Evolutionary conservation across 306 rosid genomes (phyloP).

Genomic region (Vigna hirtella): DNA sequence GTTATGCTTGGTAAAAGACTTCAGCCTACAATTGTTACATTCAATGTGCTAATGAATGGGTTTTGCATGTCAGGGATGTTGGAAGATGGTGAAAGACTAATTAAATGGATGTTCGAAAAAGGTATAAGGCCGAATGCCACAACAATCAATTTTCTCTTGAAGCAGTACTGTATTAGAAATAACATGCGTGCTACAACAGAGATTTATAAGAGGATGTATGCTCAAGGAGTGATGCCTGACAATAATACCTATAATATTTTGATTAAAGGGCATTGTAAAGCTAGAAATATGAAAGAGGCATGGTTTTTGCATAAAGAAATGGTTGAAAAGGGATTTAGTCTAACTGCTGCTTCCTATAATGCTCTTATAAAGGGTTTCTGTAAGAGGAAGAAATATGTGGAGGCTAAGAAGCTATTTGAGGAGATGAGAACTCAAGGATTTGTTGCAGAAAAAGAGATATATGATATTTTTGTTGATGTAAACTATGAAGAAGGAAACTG

Average conservation of each 20-base stretch:
- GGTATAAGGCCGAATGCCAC: conserved; percentile 75
- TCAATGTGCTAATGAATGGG: conserved; percentile 91
- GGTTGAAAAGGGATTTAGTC: conserved; percentile 69
- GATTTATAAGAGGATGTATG: conserved; percentile 69
- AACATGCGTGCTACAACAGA: conserved; percentile 64
- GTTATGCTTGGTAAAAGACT: conserved; percentile 74
- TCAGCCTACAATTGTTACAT: conserved; percentile 86
- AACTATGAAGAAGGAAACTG: conserved; percentile 81
- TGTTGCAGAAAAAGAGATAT: conserved; percentile 74
- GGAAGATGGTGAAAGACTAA: conserved; percentile 78
- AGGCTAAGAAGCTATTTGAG: conserved; percentile 78
- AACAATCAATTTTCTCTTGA: conserved; percentile 86
- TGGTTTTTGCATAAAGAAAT: conserved; percentile 74
- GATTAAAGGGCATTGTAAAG: conserved; percentile 87
- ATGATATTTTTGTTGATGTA: conserved; percentile 75
- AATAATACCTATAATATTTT: conserved; percentile 76
- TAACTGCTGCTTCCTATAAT: conserved; percentile 67
- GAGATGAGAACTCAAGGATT: conserved; percentile 84
- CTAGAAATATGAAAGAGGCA: conserved; percentile 89
- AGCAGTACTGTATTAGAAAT: conserved; percentile 82
- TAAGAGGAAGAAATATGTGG: conserved; percentile 76
- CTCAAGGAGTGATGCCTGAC: conserved; percentile 75
- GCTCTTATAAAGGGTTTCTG: conserved; percentile 70
- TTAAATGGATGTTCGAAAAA: conserved; percentile 85
- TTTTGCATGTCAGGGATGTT: conserved; percentile 85